Conservation (phyloP, 2,329 filamentous ascomycete genomes). For the Endocalyx cinctus region DNA sequence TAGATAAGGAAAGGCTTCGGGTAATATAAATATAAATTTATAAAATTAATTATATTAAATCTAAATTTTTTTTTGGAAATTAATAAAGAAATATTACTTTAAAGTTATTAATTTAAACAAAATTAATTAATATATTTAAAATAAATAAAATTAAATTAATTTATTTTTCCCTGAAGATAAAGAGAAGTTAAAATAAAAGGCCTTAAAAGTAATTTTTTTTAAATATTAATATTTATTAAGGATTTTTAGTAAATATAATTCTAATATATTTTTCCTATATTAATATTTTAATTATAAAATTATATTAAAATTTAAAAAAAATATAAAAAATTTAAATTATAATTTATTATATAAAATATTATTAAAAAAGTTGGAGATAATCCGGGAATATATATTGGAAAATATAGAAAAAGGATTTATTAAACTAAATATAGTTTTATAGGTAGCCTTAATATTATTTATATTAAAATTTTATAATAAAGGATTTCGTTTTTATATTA, state of each 20-base stretch:
- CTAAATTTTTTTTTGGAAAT: no score
- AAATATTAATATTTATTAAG: constrained; percentile 1
- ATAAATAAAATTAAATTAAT: not conserved
- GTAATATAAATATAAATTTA: no score
- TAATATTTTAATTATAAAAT: not conserved
- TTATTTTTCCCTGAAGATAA: not conserved
- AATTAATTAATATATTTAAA: no score
- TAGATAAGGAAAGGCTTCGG: no score
- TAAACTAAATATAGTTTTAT: not conserved
- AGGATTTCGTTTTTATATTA: constrained; percentile 3
- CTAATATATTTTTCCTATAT: not conserved
- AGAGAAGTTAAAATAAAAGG: not conserved
- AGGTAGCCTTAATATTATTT: constrained; percentile 1
- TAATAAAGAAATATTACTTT: no score
- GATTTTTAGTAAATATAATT: not conserved
- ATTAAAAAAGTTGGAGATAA: constrained; percentile 1
- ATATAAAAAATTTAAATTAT: constrained; percentile 3
- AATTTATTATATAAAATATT: constrained; percentile 1
- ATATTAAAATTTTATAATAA: not conserved
- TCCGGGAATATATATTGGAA: constrained; percentile 1
- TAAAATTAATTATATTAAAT: no score
- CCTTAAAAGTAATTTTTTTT: constrained; percentile 1
- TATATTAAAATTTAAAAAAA: not conserved
- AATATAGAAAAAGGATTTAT: constrained; percentile 3
- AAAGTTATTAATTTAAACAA: no score